phyloP scores from a whole-genome alignment of 1,284 basidiomycete species.

The Apiotrichum laibachii region DNA sequence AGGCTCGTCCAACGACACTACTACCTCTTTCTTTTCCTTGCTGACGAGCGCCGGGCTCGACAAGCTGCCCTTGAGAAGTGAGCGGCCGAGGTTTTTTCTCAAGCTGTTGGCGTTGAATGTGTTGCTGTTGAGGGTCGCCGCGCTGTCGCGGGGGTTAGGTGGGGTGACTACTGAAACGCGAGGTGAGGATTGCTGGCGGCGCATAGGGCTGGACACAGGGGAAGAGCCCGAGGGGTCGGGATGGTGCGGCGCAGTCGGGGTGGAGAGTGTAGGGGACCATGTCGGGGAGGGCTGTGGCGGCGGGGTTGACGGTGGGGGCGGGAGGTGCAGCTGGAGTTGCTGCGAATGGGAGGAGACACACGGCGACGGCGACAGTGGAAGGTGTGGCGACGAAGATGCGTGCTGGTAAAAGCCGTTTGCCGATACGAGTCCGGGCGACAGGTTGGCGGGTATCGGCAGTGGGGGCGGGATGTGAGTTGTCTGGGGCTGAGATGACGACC shows the following conservation, averaged over 20 bases:
- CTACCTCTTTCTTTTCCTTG: conserved; percentile 3
- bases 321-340: neutral
- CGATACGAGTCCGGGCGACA: neutral
- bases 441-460: neutral
- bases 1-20: neutral
- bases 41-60: neutral
- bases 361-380: neutral
- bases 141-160: conserved; percentile 1
- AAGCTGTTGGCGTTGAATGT: neutral
- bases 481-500: neutral
- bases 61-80: conserved; percentile 4
- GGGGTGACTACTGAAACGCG: conserved; percentile 1
- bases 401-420: neutral
- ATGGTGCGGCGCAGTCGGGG: neutral
- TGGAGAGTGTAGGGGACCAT: neutral
- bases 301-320: neutral
- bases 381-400: neutral
- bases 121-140: neutral
- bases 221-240: neutral
- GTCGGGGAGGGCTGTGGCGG: neutral
- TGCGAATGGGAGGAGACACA: neutral
- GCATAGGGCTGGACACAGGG: neutral
- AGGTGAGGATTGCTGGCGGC: neutral
- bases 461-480: neutral
- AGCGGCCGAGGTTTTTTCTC: conserved; percentile 1